phyloP scores from a whole-genome alignment of 257 asterid genomes.

The Solanum pimpinellifolium region DNA sequence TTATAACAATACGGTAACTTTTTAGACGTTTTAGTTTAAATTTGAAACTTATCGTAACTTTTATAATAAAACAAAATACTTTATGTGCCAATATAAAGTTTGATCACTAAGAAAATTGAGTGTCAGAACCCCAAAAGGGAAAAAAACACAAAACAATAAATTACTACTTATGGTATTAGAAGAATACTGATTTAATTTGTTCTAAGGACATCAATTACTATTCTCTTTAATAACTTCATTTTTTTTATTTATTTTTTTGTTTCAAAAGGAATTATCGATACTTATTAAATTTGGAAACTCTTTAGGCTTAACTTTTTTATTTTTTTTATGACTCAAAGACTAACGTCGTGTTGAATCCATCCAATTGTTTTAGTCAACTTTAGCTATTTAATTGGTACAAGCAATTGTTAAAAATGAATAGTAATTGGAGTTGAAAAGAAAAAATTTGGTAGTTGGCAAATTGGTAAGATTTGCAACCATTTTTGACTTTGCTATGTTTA shows the following conservation, averaged over 20 bases:
- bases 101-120: not conserved
- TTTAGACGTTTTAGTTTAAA: not conserved
- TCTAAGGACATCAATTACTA: not conserved
- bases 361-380: too few relatives aligned
- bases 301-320: not conserved
- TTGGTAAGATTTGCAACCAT: too few relatives aligned
- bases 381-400: too few relatives aligned
- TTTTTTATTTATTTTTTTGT: not conserved
- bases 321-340: too few relatives aligned
- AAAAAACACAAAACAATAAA: too few relatives aligned
- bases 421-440: too few relatives aligned
- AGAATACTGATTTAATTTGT: not conserved
- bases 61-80: not conserved
- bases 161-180: not conserved
- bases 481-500: too few relatives aligned
- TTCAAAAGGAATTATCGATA: not conserved
- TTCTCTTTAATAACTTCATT: not conserved
- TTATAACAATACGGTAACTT: not conserved
- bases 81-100: not conserved
- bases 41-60: not conserved
- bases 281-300: not conserved
- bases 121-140: not conserved
- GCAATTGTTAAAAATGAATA: too few relatives aligned
- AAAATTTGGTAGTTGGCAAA: too few relatives aligned
- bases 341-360: too few relatives aligned